phyloP scores from a whole-genome alignment of 1,139 yeast genomes.

The Taiozyma sp. region DNA sequence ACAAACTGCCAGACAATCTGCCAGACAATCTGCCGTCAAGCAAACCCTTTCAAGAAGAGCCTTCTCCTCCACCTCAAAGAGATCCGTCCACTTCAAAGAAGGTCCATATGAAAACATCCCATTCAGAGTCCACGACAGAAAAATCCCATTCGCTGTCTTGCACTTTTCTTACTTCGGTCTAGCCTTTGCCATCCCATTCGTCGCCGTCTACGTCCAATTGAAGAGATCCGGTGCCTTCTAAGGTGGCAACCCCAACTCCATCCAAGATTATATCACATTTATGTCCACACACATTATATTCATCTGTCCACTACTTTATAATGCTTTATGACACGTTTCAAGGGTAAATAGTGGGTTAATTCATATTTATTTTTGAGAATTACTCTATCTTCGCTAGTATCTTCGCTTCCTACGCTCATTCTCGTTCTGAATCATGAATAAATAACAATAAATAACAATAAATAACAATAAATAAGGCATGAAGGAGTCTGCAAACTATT shows the following conservation, averaged over 20 bases:
- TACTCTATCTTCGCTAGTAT: neutral
- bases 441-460: conserved; percentile 11
- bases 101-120: conserved; percentile 93
- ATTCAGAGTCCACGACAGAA: conserved; percentile 88
- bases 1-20: conserved; percentile 12
- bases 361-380: neutral
- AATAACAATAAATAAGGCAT: neutral
- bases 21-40: conserved; percentile 27
- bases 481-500: neutral
- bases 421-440: neutral
- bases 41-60: conserved; percentile 14
- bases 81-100: conserved; percentile 53
- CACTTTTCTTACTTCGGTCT: conserved; percentile 77
- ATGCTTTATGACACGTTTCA: neutral
- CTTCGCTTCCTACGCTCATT: too few relatives aligned
- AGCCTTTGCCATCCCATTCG: conserved; percentile 60
- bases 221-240: conserved; percentile 65
- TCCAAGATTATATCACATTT: neutral
- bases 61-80: conserved; percentile 24
- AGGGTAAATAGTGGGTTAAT: neutral
- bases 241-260: neutral
- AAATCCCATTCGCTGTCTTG: conserved; percentile 75
- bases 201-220: conserved; percentile 63
- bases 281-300: neutral
- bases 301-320: neutral